phyloP scores from a whole-genome alignment of 1,139 yeast species.

The Chernovozyma sophiae-reginae region DNA sequence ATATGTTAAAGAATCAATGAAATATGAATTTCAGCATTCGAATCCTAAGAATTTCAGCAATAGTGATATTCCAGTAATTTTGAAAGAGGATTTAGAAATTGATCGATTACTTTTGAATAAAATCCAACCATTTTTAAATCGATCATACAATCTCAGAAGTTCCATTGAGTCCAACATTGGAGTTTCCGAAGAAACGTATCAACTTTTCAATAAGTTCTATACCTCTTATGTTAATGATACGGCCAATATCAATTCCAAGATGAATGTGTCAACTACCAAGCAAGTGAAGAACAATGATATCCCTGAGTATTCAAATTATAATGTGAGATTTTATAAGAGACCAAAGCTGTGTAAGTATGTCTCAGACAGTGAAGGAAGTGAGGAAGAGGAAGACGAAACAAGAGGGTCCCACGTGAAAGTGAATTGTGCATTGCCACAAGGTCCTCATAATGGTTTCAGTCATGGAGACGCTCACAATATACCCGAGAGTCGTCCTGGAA shows the following conservation, averaged over 20 bases:
- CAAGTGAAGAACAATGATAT: not conserved
- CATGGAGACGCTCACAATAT: too few relatives aligned
- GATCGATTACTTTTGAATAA: slow-evolving; percentile 7
- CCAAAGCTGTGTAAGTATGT: slow-evolving; percentile 9
- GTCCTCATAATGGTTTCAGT: too few relatives aligned
- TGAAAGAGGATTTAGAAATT: slow-evolving; percentile 7
- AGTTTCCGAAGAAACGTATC: slow-evolving; percentile 8
- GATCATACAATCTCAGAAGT: not conserved
- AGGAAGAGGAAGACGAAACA: not conserved
- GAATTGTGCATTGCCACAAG: too few relatives aligned
- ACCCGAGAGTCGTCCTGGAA: too few relatives aligned
- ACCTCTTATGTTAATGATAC: slow-evolving; percentile 14
- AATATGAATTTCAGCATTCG: slow-evolving; percentile 1
- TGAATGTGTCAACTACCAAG: not conserved
- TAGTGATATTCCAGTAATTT: not conserved
- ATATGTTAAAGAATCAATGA: slow-evolving; percentile 3
- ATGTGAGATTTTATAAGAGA: slow-evolving; percentile 3
- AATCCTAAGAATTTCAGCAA: not conserved
- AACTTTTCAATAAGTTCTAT: slow-evolving; percentile 13
- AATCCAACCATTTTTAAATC: slow-evolving; percentile 10
- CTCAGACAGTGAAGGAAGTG: slow-evolving; percentile 3
- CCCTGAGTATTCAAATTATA: not conserved
- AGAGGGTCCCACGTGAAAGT: too few relatives aligned
- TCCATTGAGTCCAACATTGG: slow-evolving; percentile 1
- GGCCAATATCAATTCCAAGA: slow-evolving; percentile 7